phyloP scores from a whole-genome alignment of 73 alveolate species.

The Paramecium tetraurelia region DNA sequence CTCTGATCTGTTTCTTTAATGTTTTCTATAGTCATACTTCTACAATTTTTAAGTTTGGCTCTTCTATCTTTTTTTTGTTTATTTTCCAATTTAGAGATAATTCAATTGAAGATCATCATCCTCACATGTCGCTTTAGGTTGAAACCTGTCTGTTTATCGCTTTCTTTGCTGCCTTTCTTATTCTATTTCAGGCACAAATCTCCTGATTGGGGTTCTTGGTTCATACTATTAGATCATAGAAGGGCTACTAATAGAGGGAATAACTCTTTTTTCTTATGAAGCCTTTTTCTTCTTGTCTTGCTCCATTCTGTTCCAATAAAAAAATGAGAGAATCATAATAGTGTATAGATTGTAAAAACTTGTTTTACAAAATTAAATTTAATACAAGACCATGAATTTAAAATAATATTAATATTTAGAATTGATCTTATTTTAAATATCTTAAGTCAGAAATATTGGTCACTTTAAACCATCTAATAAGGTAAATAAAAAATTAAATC shows the following conservation, averaged over 20 bases:
- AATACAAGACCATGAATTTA: not conserved
- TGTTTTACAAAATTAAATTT: not conserved
- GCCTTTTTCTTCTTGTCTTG: not conserved
- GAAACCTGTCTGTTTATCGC: not conserved
- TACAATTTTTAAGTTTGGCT: not conserved
- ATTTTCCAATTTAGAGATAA: not conserved
- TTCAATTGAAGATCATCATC: not conserved
- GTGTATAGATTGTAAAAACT: not conserved
- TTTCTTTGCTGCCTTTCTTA: not conserved
- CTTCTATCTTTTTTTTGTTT: not conserved
- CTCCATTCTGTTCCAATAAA: slow-evolving; percentile 23
- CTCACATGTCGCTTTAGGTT: not conserved
- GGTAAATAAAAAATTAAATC: no score
- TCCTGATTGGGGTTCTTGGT: not conserved
- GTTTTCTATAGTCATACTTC: not conserved
- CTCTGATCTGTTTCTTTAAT: not conserved
- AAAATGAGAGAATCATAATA: slow-evolving; percentile 5
- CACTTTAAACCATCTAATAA: not conserved
- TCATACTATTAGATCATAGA: not conserved
- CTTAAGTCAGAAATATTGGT: not conserved
- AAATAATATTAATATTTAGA: not conserved
- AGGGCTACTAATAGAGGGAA: not conserved
- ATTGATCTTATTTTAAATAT: not conserved
- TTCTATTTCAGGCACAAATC: not conserved
- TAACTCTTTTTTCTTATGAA: not conserved